Conservation (phyloP, 257 asterid genomes). For the Solanum commersonii region DNA sequence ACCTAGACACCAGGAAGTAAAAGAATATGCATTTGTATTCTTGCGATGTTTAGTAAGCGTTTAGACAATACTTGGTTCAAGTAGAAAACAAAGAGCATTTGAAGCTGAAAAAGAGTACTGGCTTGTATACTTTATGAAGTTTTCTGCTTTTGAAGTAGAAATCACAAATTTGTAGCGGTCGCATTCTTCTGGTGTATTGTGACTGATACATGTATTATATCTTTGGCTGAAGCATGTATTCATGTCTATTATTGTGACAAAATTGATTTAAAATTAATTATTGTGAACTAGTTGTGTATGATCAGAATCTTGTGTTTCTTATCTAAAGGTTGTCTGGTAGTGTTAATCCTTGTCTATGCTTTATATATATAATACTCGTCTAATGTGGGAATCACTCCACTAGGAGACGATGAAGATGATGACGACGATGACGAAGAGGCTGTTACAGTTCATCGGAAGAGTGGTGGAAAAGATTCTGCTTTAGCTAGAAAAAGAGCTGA, state of each 20-base stretch:
- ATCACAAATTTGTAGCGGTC: neutral
- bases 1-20: neutral
- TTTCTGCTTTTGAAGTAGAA: neutral
- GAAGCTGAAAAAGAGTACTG: neutral
- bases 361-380: neutral
- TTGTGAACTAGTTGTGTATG: neutral
- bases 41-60: neutral
- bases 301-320: neutral
- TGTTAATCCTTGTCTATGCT: neutral
- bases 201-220: neutral
- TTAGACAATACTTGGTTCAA: neutral
- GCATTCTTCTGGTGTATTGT: neutral
- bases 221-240: neutral
- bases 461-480: constrained; percentile 30
- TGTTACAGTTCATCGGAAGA: constrained; percentile 26
- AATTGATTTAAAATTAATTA: neutral
- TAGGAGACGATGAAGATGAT: constrained; percentile 24
- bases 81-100: neutral
- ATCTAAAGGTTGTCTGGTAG: neutral
- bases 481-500: constrained; percentile 27
- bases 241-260: neutral
- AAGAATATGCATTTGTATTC: neutral
- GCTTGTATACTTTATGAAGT: neutral
- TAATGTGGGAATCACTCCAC: constrained; percentile 11
- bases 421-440: constrained; percentile 25